Conservation (phyloP, 2,329 filamentous ascomycete species). For the Emmonsia crescens region DNA sequence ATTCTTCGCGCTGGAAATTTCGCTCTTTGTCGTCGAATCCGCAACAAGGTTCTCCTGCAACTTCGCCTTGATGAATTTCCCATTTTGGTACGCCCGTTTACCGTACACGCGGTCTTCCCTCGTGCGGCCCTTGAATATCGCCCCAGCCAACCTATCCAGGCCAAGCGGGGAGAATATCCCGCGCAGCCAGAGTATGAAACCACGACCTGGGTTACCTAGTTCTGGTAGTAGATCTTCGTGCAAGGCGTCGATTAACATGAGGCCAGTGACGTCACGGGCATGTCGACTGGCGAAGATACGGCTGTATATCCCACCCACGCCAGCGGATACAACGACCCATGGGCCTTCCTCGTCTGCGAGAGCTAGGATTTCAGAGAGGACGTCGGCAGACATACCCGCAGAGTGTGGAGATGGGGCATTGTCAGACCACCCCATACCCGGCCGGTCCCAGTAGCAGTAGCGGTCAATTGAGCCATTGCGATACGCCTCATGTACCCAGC, state of each 20-base stretch:
- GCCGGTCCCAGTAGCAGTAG: constrained; percentile 93
- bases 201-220: constrained; percentile 56
- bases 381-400: constrained; percentile 84
- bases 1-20: constrained; percentile 64
- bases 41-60: constrained; percentile 89
- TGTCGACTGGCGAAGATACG: constrained; percentile 86
- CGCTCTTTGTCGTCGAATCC: constrained; percentile 69
- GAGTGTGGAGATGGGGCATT: constrained; percentile 89
- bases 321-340: constrained; percentile 78
- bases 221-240: constrained; percentile 71
- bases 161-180: constrained; percentile 82
- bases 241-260: constrained; percentile 77
- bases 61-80: constrained; percentile 79
- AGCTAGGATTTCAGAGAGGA: constrained; percentile 73
- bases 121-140: constrained; percentile 68
- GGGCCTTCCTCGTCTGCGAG: constrained; percentile 72
- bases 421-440: constrained; percentile 79
- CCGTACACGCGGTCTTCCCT: constrained; percentile 81
- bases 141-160: constrained; percentile 66
- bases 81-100: constrained; percentile 62
- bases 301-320: constrained; percentile 77
- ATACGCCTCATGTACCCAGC: constrained; percentile 65
- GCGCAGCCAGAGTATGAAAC: constrained; percentile 76
- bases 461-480: constrained; percentile 71
- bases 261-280: constrained; percentile 58